Evolutionary conservation across 2,329 filamentous ascomycete genomes (phyloP).

Genomic region (Ceratocystis albifundus): DNA sequence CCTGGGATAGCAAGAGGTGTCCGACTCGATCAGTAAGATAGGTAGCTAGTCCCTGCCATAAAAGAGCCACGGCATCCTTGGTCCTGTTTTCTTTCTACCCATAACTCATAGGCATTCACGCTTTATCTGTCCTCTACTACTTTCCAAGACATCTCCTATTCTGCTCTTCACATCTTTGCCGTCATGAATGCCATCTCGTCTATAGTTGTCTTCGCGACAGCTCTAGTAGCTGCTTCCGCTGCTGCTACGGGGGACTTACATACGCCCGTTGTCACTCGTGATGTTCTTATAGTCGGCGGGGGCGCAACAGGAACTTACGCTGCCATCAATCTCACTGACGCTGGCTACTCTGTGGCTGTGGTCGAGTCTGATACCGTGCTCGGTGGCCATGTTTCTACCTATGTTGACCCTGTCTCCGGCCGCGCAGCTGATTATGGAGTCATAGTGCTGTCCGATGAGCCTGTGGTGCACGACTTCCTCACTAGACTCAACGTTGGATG

Average conservation of each 20-base stretch:
- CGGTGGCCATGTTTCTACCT: slow-evolving; percentile 61
- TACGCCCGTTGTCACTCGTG: slow-evolving; percentile 41
- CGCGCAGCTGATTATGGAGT: slow-evolving; percentile 65
- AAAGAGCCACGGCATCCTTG: not conserved
- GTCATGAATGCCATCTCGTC: not conserved
- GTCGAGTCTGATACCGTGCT: slow-evolving; percentile 63
- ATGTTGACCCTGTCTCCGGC: slow-evolving; percentile 57
- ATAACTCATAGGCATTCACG: not conserved
- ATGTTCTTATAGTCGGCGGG: slow-evolving; percentile 58
- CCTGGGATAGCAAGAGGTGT: not conserved
- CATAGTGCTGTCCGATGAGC: slow-evolving; percentile 58
- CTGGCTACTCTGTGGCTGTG: slow-evolving; percentile 58
- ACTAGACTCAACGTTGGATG: slow-evolving; percentile 53
- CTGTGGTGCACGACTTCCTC: slow-evolving; percentile 68
- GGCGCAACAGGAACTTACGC: slow-evolving; percentile 61
- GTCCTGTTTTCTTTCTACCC: not conserved
- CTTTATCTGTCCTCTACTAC: not conserved
- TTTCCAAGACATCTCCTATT: not conserved
- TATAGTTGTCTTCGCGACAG: not conserved
- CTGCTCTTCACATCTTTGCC: not conserved
- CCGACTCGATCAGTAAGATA: too few relatives aligned
- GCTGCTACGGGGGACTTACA: slow-evolving; percentile 16
- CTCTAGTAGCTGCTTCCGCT: not conserved
- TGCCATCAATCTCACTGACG: slow-evolving; percentile 57
- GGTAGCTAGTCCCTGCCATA: not conserved